phyloP scores from a whole-genome alignment of 139 green algal species.

The Closterium sp. region DNA sequence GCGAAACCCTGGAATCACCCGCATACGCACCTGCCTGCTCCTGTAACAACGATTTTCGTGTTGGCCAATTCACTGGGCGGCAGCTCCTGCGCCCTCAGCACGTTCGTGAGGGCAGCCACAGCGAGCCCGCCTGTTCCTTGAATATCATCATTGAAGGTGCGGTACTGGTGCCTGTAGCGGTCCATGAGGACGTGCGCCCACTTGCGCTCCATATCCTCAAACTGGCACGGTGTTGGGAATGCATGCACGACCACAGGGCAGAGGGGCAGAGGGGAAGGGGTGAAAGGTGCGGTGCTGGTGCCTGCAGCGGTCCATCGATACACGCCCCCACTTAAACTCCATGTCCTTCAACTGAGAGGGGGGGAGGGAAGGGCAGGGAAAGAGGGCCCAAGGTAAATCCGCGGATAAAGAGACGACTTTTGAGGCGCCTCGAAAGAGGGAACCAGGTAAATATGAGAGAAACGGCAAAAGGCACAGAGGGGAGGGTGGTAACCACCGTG shows the following conservation, averaged over 20 bases:
- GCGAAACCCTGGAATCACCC: too few relatives aligned
- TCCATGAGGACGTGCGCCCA: conserved; percentile 67
- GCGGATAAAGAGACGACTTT: too few relatives aligned
- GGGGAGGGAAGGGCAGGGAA: not conserved
- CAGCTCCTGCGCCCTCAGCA: not conserved
- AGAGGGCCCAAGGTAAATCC: not conserved
- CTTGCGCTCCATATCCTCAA: conserved; percentile 57
- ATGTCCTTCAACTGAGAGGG: conserved; percentile 54
- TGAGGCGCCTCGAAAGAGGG: too few relatives aligned
- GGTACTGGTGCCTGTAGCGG: conserved; percentile 54
- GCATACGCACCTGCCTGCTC: not conserved
- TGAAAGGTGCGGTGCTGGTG: conserved; percentile 67
- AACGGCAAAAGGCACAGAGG: too few relatives aligned
- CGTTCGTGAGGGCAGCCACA: not conserved
- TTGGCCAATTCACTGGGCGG: not conserved
- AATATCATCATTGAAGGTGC: conserved; percentile 71
- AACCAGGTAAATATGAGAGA: too few relatives aligned
- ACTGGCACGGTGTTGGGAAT: conserved; percentile 9
- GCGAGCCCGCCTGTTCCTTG: conserved; percentile 5
- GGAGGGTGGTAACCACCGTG: too few relatives aligned
- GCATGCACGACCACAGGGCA: not conserved
- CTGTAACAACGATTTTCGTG: not conserved
- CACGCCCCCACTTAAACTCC: conserved; percentile 58
- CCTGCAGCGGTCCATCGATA: conserved; percentile 61
- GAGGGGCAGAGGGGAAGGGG: not conserved